Conservation (phyloP, 805 yeast species). For the Hermanozyma aechmeae region DNA sequence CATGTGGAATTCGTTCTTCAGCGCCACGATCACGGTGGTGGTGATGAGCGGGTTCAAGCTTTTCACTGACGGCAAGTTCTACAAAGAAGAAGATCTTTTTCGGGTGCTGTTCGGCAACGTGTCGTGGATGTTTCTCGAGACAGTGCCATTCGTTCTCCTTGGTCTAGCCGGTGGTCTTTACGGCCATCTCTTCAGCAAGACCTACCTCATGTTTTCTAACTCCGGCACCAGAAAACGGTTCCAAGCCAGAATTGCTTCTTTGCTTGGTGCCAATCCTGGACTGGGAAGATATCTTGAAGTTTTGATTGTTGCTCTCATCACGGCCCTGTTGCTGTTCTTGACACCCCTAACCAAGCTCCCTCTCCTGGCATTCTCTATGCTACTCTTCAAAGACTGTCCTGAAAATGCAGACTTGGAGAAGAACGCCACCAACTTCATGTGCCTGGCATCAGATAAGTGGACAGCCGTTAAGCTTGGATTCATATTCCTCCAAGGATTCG, state of each 20-base stretch:
- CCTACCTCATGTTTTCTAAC: constrained; percentile 29
- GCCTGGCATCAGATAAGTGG: constrained; percentile 16
- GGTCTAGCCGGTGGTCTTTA: constrained; percentile 65
- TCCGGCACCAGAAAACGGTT: constrained; percentile 23
- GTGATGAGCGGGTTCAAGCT: constrained; percentile 36
- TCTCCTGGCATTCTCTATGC: constrained; percentile 45
- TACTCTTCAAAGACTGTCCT: constrained; percentile 63
- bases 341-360: constrained; percentile 45
- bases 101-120: constrained; percentile 61
- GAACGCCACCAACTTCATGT: constrained; percentile 26
- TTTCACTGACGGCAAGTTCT: constrained; percentile 31
- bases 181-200: constrained; percentile 44
- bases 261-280: constrained; percentile 8
- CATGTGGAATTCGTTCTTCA: constrained; percentile 79
- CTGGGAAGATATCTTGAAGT: constrained; percentile 39
- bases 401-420: constrained; percentile 5
- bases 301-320: constrained; percentile 34
- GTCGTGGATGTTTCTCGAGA: constrained; percentile 64
- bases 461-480: constrained; percentile 22
- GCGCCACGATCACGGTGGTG: constrained; percentile 66
- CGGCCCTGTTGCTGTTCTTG: constrained; percentile 50
- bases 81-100: constrained; percentile 40
- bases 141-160: constrained; percentile 60
- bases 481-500: constrained; percentile 41
- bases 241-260: constrained; percentile 10